These are phyloP conservation scores for Axilococcus clingmanii DNA, from an alignment of 139 green algal species.

Conservation along the genomic window DNA sequence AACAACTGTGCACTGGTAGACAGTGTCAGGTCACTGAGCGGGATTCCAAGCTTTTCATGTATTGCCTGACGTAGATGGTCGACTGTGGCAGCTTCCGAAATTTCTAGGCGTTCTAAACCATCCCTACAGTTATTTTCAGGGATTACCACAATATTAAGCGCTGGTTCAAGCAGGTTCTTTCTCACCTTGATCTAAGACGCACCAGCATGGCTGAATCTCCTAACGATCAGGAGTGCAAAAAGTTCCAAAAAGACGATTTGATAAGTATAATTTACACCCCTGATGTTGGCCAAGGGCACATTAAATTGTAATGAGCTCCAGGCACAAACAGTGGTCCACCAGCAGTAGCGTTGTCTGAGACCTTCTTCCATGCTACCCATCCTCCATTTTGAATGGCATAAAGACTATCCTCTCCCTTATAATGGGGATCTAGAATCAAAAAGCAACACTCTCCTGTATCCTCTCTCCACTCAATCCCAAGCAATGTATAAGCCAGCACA, in stretches of 20 bases:
- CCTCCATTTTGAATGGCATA: constrained; percentile 53
- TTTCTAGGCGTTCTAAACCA: constrained; percentile 69
- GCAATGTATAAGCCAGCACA: constrained; percentile 92
- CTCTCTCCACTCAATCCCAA: constrained; percentile 85
- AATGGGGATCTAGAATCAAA: constrained; percentile 95
- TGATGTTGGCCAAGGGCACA: constrained; percentile 78
- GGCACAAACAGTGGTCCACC: constrained; percentile 77
- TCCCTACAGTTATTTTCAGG: constrained; percentile 35
- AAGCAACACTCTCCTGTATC: constrained; percentile 75
- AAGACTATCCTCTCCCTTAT: constrained; percentile 69
- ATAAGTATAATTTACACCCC: constrained; percentile 31
- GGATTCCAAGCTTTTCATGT: constrained; percentile 48
- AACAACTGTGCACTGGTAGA: constrained; percentile 64
- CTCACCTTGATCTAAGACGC: too few species aligned
- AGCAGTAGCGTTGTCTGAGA: constrained; percentile 62
- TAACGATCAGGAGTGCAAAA: too few species aligned
- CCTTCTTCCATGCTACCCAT: constrained; percentile 87
- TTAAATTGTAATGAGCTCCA: constrained; percentile 92
- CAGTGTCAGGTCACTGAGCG: constrained; percentile 56
- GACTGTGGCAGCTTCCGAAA: constrained; percentile 42
- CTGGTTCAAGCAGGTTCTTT: too few species aligned
- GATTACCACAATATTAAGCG: too few species aligned
- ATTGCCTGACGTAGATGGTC: constrained; percentile 44
- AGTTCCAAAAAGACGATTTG: too few species aligned
- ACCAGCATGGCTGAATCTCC: too few species aligned